Evolutionary conservation across 2,329 filamentous ascomycete genomes (phyloP).

Genomic region (Thermothelomyces thermophilus): DNA sequence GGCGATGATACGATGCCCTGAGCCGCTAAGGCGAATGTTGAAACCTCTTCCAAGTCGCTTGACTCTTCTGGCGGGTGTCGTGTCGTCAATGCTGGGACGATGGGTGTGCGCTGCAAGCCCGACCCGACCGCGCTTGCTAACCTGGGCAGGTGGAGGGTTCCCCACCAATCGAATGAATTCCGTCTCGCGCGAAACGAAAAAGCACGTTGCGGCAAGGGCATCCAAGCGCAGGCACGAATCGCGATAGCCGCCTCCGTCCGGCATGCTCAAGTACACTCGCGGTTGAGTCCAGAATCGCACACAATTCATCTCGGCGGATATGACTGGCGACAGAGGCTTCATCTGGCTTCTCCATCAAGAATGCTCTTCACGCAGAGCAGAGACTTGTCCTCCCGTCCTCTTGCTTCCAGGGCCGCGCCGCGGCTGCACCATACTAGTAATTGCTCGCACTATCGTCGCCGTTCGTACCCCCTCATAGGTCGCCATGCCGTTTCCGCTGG

Average conservation of each 20-base stretch:
- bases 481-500: neutral
- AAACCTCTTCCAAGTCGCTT: too few relatives aligned
- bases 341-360: slow-evolving; percentile 3
- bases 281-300: neutral
- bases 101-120: too few relatives aligned
- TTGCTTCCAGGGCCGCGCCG: too few relatives aligned
- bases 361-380: too few relatives aligned
- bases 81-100: too few relatives aligned
- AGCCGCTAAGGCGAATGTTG: too few relatives aligned
- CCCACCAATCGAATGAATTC: neutral
- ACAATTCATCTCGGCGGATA: neutral
- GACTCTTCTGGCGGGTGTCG: too few relatives aligned
- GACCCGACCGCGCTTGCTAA: too few relatives aligned
- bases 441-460: neutral
- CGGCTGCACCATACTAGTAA: too few relatives aligned
- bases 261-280: neutral
- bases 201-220: neutral
- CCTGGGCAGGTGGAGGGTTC: neutral
- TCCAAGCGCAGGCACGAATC: slow-evolving; percentile 2
- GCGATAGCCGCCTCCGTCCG: neutral
- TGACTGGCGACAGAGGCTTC: neutral
- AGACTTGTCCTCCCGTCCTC: too few relatives aligned
- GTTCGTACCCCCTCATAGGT: neutral
- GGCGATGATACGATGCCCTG: too few relatives aligned
- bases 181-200: neutral